Conservation (phyloP, 1,284 basidiomycete species). For the Cryptococcus hybrid region DNA sequence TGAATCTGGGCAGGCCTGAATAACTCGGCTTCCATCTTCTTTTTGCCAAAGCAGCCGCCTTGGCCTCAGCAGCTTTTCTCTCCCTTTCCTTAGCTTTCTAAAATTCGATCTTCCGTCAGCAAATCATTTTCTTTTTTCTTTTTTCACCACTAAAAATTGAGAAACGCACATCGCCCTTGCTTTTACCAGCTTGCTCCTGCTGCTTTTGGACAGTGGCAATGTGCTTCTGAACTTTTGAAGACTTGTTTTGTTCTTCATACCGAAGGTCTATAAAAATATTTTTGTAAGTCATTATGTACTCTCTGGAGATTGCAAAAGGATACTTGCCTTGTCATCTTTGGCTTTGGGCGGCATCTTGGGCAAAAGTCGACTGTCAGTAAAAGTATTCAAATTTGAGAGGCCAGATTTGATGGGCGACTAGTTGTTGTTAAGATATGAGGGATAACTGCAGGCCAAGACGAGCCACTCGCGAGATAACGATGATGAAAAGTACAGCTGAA, state of each 20-base stretch:
- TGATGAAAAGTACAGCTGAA: too few species aligned
- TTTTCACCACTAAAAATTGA: too few species aligned
- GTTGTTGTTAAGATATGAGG: too few species aligned
- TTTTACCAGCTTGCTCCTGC: slow-evolving; percentile 65
- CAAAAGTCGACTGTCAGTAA: background rate
- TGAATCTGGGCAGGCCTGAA: slow-evolving; percentile 61
- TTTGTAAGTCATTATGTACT: too few species aligned
- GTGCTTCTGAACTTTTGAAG: slow-evolving; percentile 84
- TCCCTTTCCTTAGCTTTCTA: slow-evolving; percentile 73
- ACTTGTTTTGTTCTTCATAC: slow-evolving; percentile 97
- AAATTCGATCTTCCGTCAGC: background rate
- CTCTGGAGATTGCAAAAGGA: background rate
- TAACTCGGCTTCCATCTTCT: slow-evolving; percentile 80
- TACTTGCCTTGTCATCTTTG: slow-evolving; percentile 42
- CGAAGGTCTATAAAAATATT: too few species aligned
- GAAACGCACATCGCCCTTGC: slow-evolving; percentile 57
- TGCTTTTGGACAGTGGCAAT: slow-evolving; percentile 78
- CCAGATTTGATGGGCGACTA: too few species aligned
- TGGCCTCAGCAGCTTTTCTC: slow-evolving; percentile 72
- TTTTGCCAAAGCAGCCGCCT: slow-evolving; percentile 75
- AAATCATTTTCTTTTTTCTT: too few species aligned
- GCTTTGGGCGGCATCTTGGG: slow-evolving; percentile 46
- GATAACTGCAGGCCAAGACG: too few species aligned
- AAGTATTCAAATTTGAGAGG: too few species aligned
- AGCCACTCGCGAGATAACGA: too few species aligned